Evolutionary conservation across 2,329 filamentous ascomycete species (phyloP).

Genomic region (Fusarium guadeloupense): DNA sequence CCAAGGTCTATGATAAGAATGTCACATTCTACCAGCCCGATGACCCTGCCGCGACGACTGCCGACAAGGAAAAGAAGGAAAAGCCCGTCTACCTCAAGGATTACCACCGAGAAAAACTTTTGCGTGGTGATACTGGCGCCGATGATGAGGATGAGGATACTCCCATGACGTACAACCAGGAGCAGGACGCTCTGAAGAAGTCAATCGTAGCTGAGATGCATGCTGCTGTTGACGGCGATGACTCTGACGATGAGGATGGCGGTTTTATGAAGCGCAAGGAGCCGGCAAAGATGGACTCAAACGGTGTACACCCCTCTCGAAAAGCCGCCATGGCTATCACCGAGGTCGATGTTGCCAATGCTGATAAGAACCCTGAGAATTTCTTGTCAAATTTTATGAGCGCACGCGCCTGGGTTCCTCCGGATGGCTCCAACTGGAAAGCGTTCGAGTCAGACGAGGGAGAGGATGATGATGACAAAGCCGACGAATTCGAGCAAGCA

Average conservation of each 20-base stretch:
- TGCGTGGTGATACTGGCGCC: constrained; percentile 73
- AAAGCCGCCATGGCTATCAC: constrained; percentile 57
- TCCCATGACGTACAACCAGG: constrained; percentile 81
- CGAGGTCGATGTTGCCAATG: constrained; percentile 74
- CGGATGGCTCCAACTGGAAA: constrained; percentile 72
- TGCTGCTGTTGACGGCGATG: constrained; percentile 63
- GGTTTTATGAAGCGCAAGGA: constrained; percentile 77
- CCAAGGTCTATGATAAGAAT: constrained; percentile 84
- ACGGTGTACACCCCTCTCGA: constrained; percentile 67
- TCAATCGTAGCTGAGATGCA: constrained; percentile 84
- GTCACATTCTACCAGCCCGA: constrained; percentile 80
- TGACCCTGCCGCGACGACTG: constrained; percentile 49
- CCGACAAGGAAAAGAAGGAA: constrained; percentile 68
- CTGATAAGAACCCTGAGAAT: constrained; percentile 88
- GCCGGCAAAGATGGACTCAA: constrained; percentile 52
- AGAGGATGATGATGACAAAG: constrained; percentile 74
- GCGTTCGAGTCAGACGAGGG: constrained; percentile 95
- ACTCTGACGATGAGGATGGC: constrained; percentile 66
- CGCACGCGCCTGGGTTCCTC: constrained; percentile 87
- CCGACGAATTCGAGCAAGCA: constrained; percentile 88
- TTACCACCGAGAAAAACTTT: constrained; percentile 90
- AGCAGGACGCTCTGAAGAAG: constrained; percentile 85
- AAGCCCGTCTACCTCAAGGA: constrained; percentile 88
- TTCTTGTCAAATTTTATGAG: constrained; percentile 96
- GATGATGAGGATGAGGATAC: constrained; percentile 65